Conservation (phyloP, 2,329 filamentous ascomycete species). For the Ophiostoma ulmi region DNA sequence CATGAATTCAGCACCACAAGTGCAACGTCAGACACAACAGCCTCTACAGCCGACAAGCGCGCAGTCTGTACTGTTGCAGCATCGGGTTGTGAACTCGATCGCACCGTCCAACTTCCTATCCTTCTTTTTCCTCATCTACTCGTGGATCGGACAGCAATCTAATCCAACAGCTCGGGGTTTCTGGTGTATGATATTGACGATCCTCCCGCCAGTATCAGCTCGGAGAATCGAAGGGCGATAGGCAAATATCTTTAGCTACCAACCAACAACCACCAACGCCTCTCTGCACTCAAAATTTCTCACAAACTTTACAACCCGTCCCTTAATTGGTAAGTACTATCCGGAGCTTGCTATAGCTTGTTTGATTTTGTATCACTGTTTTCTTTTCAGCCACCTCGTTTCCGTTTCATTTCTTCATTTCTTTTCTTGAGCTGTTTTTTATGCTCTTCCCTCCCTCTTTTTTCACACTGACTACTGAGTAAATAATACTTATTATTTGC, state of each 20-base stretch:
- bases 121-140: background rate
- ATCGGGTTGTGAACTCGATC: background rate
- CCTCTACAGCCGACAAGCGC: background rate
- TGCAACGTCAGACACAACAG: conserved; percentile 3
- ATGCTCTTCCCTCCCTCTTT: background rate
- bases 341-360: background rate
- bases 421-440: background rate
- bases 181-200: no score
- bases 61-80: background rate
- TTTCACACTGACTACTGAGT: background rate
- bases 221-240: no score
- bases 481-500: background rate
- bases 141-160: background rate
- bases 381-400: background rate
- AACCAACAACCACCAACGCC: background rate
- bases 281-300: background rate
- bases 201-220: no score
- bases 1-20: background rate
- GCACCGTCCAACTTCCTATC: background rate
- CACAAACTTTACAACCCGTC: background rate
- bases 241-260: no score
- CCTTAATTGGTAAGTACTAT: background rate
- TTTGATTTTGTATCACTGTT: background rate
- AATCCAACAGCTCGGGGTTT: background rate
- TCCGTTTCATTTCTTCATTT: background rate